Evolutionary conservation across 805 yeast genomes (phyloP), one percentile per base, ranked within the genome.

Genomic region (Tetrapisispora nanseiensis): DNA sequence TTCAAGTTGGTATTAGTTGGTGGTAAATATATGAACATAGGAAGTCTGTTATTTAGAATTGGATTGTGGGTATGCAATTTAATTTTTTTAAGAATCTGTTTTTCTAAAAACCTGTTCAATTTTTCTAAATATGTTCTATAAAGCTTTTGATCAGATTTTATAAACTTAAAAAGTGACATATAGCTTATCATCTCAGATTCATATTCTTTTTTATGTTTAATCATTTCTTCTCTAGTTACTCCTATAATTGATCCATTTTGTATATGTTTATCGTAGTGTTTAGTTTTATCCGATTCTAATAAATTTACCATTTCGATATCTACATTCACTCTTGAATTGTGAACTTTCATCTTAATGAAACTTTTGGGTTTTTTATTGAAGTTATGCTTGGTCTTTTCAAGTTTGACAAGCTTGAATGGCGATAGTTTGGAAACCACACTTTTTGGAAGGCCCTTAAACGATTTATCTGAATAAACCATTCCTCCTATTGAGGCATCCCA

Each of bases 311-410:
- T 41, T 33, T 52, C 58, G 7, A 49, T 32, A 19, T 56, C 58
- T 34, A 59, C 66, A 39, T 57, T 59, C 6, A 63, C 56, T 34
- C 50, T 52, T 1, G 59, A 44, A 42, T 55, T 60, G 42, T 63
- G 65, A 11, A 62, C 59, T 40, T 51, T 58, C 52, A 63, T 48
- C 13, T 46, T 50, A 4, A 62, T 56, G 47, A 86, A 70, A 61
- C 79, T 85, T 77, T 71, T 75, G 3, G 22, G n/a, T 16, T 37
- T 37, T 11, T 3, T 11, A 7, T 5, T 7, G 11, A 23, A n/a
- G 80, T 71, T 75, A 75, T 79, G 78, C 66, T 79, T 74, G 61
- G 75, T 72, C 79, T 81, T 72, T 78, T 85, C 66, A 76, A 75
- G 64, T 78, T 72, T 68, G 86, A 76, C 45, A 35, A 61, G 42